A percentile compares a stretch with the other conserved stretches of the same genome.
Evolutionary conservation across 1,284 basidiomycete genomes (phyloP).

Genomic region (Trichosporon sp.): DNA sequence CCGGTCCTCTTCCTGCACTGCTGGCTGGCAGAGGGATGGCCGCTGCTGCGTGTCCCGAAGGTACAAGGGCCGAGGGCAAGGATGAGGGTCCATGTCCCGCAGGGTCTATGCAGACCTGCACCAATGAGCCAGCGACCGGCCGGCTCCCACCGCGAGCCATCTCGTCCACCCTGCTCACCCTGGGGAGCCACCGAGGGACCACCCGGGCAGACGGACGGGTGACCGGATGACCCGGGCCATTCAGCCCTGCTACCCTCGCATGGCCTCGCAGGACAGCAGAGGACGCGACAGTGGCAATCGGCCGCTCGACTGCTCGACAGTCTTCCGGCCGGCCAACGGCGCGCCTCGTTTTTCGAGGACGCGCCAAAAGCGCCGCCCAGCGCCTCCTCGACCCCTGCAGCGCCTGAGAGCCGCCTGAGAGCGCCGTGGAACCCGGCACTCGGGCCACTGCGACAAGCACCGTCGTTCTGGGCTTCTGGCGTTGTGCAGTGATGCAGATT

Average conservation of each 20-base stretch:
- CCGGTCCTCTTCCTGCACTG: not conserved
- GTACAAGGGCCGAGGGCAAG: not conserved
- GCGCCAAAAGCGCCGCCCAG: not conserved
- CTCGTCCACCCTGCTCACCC: not conserved
- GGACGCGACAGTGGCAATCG: not conserved
- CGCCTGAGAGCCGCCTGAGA: not conserved
- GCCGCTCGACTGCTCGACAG: no score
- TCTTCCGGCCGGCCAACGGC: not conserved
- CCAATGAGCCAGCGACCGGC: not conserved
- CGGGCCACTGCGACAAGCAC: not conserved
- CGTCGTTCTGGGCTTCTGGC: not conserved
- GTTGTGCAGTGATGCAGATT: not conserved
- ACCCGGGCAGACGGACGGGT: not conserved
- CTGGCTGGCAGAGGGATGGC: not conserved
- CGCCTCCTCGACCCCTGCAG: no score
- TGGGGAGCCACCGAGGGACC: no score
- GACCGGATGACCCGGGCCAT: slow-evolving; percentile 13
- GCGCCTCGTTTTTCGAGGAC: slow-evolving; percentile 9
- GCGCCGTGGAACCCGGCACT: slow-evolving; percentile 1
- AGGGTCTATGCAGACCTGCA: not conserved
- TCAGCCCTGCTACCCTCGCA: not conserved
- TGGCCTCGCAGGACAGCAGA: not conserved
- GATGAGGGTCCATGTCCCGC: not conserved
- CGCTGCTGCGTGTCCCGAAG: not conserved
- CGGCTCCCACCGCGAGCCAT: not conserved